Base-by-base conservation (phyloP, 164 flowering plant genomes). In the Annona cherimola region DNA sequence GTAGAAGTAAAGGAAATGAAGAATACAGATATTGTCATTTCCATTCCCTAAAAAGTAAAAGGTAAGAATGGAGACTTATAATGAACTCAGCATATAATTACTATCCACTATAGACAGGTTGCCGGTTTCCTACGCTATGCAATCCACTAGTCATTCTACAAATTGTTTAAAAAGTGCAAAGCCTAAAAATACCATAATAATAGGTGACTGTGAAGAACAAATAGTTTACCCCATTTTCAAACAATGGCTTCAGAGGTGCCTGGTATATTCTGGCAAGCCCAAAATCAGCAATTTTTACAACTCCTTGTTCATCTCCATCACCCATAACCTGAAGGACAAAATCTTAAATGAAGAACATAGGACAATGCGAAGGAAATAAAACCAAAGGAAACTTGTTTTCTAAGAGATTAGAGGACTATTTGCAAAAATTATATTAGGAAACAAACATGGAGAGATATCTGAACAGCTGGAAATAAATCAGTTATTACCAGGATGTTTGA, bases 241-340 rank as follows among this genome's bases (percentile, higher is more conserved):
- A 82, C 60, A 96, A 80, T 46, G 95, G 90, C 81, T 88, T 96
- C 76, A 93, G 70, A 19, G 99, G 99, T 76, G 91, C 97, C 80
- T 90, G 96, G 71, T 93, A 96, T 76, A 96, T 87, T 80, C 99
- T 87, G 45, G 99, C 99, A 65, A 96, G 95, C 68, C 99, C 99
- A 84, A 96, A 96, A 83, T 96, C 99, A 80, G 98, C 99, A 78
- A 96, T 90, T 81, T 96, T 96, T n/a, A 96, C 94, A 67, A 96
- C 87, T 55, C 99, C 98, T 55, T 90, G 99, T 68, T 96, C 99
- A 4, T 96, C 99, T 76, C 94, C 98, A 7, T 96, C 99, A 54
- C 99, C 99, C 94, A 90, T 96, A 67, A 96, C 95, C 97, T 92
- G 86, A 45, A 61, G 39, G 63, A 68, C 3, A 63, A 65, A 65